phyloP scores from a whole-genome alignment of 139 green algal genomes.

The Edaphochlamys debaryana region DNA sequence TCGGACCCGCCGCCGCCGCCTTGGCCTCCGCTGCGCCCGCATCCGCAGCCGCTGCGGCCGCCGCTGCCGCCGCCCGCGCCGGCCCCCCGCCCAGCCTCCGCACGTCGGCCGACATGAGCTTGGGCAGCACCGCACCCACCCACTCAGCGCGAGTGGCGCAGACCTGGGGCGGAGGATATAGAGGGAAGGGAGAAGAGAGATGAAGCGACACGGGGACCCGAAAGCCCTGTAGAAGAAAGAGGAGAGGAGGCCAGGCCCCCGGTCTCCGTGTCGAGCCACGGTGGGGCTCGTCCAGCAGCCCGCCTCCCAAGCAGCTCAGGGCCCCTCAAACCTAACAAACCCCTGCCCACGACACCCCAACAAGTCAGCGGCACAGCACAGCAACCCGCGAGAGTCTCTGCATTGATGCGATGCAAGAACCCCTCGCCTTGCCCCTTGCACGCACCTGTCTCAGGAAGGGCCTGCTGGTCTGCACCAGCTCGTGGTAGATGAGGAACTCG shows the following conservation, averaged over 20 bases:
- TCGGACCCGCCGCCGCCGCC: not conserved
- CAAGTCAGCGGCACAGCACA: not conserved
- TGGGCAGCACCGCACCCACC: slow-evolving; percentile 76
- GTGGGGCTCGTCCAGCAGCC: too few species aligned
- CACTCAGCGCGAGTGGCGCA: slow-evolving; percentile 81
- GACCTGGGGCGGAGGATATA: slow-evolving; percentile 79
- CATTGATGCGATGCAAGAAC: too few species aligned
- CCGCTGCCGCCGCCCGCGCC: slow-evolving; percentile 7
- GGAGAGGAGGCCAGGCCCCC: too few species aligned
- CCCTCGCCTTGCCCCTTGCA: not conserved
- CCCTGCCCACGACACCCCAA: too few species aligned
- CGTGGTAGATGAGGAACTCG: slow-evolving; percentile 95
- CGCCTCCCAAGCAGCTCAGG: too few species aligned
- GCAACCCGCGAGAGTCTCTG: too few species aligned
- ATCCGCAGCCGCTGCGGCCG: not conserved
- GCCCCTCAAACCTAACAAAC: not conserved
- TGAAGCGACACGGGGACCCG: too few species aligned
- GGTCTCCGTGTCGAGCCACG: too few species aligned
- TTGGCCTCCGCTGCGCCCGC: not conserved
- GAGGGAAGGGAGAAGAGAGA: not conserved
- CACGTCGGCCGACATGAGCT: slow-evolving; percentile 78
- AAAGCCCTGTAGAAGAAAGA: too few species aligned
- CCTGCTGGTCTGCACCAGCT: slow-evolving; percentile 82
- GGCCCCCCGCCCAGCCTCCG: slow-evolving; percentile 72
- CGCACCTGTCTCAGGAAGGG: slow-evolving; percentile 81